These are phyloP conservation scores for Mrakia blollopis DNA, from an alignment of 768 basidiomycete genomes.

Conservation along the genomic window DNA sequence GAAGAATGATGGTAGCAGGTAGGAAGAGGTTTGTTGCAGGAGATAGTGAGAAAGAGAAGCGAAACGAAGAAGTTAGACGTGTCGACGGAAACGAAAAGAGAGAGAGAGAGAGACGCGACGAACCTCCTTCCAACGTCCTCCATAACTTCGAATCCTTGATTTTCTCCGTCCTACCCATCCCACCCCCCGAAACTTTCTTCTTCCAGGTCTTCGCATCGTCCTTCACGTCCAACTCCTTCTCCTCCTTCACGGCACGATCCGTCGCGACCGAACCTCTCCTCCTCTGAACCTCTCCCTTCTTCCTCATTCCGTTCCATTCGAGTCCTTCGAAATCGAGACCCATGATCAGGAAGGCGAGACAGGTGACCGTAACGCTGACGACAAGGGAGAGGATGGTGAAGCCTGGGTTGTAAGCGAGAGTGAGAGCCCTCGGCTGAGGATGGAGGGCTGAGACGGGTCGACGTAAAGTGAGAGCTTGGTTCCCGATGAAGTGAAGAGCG, in stretches of 20 bases:
- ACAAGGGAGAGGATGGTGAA: constrained; percentile 44
- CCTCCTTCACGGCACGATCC: neutral
- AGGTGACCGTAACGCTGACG: constrained; percentile 41
- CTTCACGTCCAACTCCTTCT: neutral
- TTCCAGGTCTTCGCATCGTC: neutral
- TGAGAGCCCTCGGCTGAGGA: constrained; percentile 31
- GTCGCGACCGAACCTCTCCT: constrained; percentile 21
- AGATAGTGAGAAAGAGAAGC: neutral
- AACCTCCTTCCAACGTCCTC: constrained; percentile 6
- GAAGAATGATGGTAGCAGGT: no score
- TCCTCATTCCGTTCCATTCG: constrained; percentile 20
- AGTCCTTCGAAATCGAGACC: constrained; percentile 42
- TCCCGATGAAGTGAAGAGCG: constrained; percentile 45
- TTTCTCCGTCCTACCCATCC: neutral
- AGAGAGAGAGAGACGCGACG: neutral
- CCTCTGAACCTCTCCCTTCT: constrained; percentile 20
- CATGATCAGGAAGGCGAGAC: constrained; percentile 44
- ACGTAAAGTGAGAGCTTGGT: constrained; percentile 43
- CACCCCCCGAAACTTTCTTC: neutral
- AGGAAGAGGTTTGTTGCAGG: no score
- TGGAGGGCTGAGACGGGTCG: constrained; percentile 32
- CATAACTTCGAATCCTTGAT: constrained; percentile 8
- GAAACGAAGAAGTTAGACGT: neutral
- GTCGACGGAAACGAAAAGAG: neutral
- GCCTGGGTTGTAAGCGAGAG: constrained; percentile 42